A percentile compares a stretch with the other conserved stretches of the same genome.
These are phyloP conservation scores for Eutrema salsugineum DNA, from an alignment of 441 rosid genomes.

Conservation along the genomic window DNA sequence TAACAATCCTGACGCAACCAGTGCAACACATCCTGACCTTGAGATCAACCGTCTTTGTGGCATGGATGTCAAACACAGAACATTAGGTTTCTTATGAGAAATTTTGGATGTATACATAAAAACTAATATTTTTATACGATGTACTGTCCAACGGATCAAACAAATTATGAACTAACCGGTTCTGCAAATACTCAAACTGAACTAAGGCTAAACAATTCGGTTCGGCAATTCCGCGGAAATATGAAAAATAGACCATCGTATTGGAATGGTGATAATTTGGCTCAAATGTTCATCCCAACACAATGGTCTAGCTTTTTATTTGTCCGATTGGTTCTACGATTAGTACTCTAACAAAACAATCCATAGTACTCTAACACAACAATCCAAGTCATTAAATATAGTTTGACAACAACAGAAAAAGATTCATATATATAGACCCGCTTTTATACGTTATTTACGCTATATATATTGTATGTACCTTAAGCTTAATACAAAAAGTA, in stretches of 20 bases:
- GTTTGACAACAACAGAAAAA: background rate
- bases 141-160: background rate
- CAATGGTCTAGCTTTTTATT: background rate
- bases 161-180: background rate
- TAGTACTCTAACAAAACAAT: background rate
- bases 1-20: slow-evolving; percentile 89
- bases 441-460: background rate
- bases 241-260: background rate
- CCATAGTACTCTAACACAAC: background rate
- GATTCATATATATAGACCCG: background rate
- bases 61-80: slow-evolving; percentile 6
- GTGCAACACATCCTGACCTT: slow-evolving; percentile 95
- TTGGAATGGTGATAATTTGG: background rate
- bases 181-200: background rate
- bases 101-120: background rate
- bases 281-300: background rate
- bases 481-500: background rate
- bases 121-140: background rate
- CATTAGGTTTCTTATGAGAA: slow-evolving; percentile 4
- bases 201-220: background rate
- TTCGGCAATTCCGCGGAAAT: background rate
- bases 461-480: background rate
- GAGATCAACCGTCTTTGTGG: slow-evolving; percentile 79
- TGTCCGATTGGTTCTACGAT: background rate
- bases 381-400: background rate